These are phyloP conservation scores for Crotalaria pallida DNA, from an alignment of 306 rosid genomes.

Conservation along the genomic window DNA sequence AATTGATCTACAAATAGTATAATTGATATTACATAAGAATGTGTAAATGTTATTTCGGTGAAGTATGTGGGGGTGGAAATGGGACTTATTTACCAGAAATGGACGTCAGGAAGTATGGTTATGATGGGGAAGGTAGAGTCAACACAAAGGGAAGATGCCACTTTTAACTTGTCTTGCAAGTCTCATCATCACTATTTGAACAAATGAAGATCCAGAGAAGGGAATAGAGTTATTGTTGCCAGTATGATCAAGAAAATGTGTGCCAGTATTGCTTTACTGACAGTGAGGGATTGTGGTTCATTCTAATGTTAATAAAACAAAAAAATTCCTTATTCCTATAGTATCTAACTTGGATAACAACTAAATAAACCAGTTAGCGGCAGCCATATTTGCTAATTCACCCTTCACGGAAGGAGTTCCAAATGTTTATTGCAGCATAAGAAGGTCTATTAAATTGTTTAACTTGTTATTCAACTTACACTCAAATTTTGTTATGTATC, in stretches of 20 bases:
- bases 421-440: slow-evolving; percentile 46
- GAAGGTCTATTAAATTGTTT: slow-evolving; percentile 23
- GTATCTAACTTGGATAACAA: background rate
- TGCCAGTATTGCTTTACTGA: slow-evolving; percentile 27
- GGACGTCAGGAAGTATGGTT: slow-evolving; percentile 7
- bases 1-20: too few relatives aligned
- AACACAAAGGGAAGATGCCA: background rate
- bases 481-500: background rate
- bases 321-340: background rate
- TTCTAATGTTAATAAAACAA: background rate
- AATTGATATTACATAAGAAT: background rate
- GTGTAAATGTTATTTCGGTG: background rate
- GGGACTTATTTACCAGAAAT: background rate
- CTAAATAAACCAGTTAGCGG: slow-evolving; percentile 53
- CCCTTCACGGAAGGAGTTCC: slow-evolving; percentile 41
- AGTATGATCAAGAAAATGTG: too few relatives aligned
- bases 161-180: background rate
- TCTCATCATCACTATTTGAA: background rate
- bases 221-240: slow-evolving; percentile 15
- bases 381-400: slow-evolving; percentile 36
- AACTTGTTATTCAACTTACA: background rate
- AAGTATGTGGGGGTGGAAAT: background rate
- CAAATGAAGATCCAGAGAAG: background rate
- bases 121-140: slow-evolving; percentile 4
- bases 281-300: slow-evolving; percentile 44